Evolutionary conservation across 805 yeast species (phyloP).

Genomic region (Teunomyces kruisii): DNA sequence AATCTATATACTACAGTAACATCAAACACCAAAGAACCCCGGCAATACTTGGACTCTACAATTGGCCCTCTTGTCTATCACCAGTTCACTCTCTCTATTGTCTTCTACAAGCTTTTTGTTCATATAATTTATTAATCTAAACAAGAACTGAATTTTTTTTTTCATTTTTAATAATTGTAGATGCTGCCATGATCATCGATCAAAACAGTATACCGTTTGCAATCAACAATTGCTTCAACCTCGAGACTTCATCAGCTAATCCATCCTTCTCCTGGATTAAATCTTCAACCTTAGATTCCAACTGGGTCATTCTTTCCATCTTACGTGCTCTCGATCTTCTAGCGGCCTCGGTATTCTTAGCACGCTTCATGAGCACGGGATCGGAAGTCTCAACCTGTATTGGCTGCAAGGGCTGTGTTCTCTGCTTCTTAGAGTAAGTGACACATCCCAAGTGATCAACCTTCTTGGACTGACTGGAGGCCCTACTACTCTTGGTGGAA

Average conservation of each 20-base stretch:
- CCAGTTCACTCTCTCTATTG: too few species aligned
- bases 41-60: too few species aligned
- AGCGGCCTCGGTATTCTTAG: constrained; percentile 97
- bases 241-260: constrained; percentile 61
- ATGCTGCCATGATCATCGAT: not conserved
- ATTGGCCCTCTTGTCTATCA: too few species aligned
- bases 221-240: constrained; percentile 52
- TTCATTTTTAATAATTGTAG: not conserved
- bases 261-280: constrained; percentile 57
- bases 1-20: too few species aligned
- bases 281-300: constrained; percentile 74
- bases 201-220: constrained; percentile 7
- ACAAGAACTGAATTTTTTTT: constrained; percentile 2
- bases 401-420: constrained; percentile 70
- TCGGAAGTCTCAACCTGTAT: constrained; percentile 59
- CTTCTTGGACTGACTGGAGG: constrained; percentile 23
- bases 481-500: constrained; percentile 6
- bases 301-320: constrained; percentile 80
- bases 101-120: not conserved
- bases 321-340: constrained; percentile 93
- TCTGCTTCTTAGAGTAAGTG: constrained; percentile 74
- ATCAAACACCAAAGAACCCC: too few species aligned
- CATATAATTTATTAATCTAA: not conserved
- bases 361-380: constrained; percentile 80
- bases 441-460: constrained; percentile 75